A percentile compares a stretch with the other conserved stretches of the same genome.
Evolutionary conservation across 2,329 filamentous ascomycete genomes (phyloP).

Genomic region (Penicillium sp.): DNA sequence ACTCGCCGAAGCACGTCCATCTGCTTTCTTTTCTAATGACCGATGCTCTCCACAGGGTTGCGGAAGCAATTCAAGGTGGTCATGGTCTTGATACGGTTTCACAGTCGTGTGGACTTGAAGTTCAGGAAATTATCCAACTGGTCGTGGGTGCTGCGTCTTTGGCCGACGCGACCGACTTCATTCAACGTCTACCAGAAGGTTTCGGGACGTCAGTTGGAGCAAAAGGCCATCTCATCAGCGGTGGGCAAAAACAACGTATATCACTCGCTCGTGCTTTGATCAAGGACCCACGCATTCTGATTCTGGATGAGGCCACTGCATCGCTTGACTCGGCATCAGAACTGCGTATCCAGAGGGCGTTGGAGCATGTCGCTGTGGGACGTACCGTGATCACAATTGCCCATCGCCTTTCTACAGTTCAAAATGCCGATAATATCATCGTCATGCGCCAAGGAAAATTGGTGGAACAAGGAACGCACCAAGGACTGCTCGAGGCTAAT

Average conservation of each 20-base stretch:
- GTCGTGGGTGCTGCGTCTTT: constrained; percentile 49
- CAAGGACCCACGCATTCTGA: constrained; percentile 84
- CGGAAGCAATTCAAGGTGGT: constrained; percentile 46
- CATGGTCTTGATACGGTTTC: constrained; percentile 49
- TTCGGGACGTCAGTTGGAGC: constrained; percentile 59
- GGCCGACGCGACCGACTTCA: constrained; percentile 56
- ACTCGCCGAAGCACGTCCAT: constrained; percentile 21
- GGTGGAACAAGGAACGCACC: constrained; percentile 87
- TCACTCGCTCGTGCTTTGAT: constrained; percentile 90
- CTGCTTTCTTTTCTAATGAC: constrained; percentile 43
- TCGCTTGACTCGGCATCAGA: constrained; percentile 94
- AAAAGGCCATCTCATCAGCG: constrained; percentile 52
- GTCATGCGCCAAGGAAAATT: constrained; percentile 86
- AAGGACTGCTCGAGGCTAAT: constrained; percentile 68
- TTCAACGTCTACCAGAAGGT: constrained; percentile 38
- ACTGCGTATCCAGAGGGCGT: constrained; percentile 86
- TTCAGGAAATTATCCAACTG: constrained; percentile 52
- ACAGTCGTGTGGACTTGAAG: constrained; percentile 43
- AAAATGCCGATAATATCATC: constrained; percentile 90
- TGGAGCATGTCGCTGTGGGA: constrained; percentile 81
- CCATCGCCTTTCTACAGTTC: constrained; percentile 92
- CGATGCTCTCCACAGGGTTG: constrained; percentile 50
- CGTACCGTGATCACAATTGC: constrained; percentile 95
- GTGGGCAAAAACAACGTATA: constrained; percentile 96
- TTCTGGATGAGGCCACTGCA: constrained; percentile 93